Evolutionary conservation across 371 early-diverging fungal species (phyloP), one percentile per base, ranked within the genome.

Genomic region (Aphelidium insulamus): DNA sequence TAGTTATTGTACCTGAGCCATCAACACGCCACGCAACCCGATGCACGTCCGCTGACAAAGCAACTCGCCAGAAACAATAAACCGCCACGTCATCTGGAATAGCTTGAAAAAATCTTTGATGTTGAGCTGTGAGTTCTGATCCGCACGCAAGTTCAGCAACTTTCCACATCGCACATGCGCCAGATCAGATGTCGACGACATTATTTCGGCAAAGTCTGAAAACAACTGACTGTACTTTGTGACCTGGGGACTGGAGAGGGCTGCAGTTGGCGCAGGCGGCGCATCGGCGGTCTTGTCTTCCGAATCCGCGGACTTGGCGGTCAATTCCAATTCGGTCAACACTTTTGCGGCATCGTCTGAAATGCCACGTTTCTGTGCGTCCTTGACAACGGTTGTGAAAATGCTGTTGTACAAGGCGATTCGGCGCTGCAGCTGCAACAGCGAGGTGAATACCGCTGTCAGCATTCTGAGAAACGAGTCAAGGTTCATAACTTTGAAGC

Each of bases 101-200:
- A 92, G 52, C 17, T 73, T 56, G 52, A 78, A 78, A 44, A 88
- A 85, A 32, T 86, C 81, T 7, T 73, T 65, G 1, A 83, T 72
- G 35, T 76, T 72, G 28, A 92, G 50, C 36, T 83, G 63, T 11
- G 83, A 66, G 42, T 74, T 87, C 40, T 86, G 88, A 17, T 92
- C 90, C 5, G 68, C 59, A 9, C 91, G 68, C 41, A 77, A 73
- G 8, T 67, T 66, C 22, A 92, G 59, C 32, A 86, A 51, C 41
- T 83, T 83, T 14, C 83, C 78, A 41, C 80, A 79, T 17, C 83
- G 70, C 7, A 72, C 69, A 43, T 90, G 84, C 0, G 82, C 73
- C 6, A 77, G 41, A 36, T 87, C 87, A 3, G 72, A 66, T 0
- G 68, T 68, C 5, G 72, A 60, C 37, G 66, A 69, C 3, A 83